Percentiles rank a stretch among this genome's conserved stretches.
phyloP scores from a whole-genome alignment of 1,139 yeast species.

The Zygosaccharomyces sapae region DNA sequence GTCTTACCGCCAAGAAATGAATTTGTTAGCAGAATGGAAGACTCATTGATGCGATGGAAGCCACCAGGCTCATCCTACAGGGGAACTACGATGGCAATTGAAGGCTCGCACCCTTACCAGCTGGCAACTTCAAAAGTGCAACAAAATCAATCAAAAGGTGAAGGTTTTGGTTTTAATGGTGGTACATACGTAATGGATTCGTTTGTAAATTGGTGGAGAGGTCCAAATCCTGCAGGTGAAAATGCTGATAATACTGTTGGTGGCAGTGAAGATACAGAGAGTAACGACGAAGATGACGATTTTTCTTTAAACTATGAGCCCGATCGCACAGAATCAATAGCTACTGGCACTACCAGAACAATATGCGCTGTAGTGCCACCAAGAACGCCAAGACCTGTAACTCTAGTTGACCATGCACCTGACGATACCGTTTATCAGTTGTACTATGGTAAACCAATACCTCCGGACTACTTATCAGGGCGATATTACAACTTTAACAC shows the following conservation, averaged over 20 bases:
- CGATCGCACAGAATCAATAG: background rate
- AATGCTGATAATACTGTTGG: background rate
- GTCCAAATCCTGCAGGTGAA: background rate
- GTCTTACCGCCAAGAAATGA: slow-evolving; percentile 31
- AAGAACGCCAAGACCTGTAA: slow-evolving; percentile 7
- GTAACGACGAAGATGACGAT: slow-evolving; percentile 8
- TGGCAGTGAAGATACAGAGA: slow-evolving; percentile 1
- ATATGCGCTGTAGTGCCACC: slow-evolving; percentile 8
- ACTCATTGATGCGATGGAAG: slow-evolving; percentile 49
- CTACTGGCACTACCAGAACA: slow-evolving; percentile 4
- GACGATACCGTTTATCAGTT: slow-evolving; percentile 12
- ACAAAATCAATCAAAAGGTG: background rate
- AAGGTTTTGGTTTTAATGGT: too few relatives aligned
- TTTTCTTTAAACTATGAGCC: slow-evolving; percentile 8
- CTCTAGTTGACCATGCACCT: slow-evolving; percentile 9
- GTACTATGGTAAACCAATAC: slow-evolving; percentile 13
- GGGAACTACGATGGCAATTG: slow-evolving; percentile 26
- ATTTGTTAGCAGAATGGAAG: slow-evolving; percentile 47
- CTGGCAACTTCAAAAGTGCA: slow-evolving; percentile 7
- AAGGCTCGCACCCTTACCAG: slow-evolving; percentile 31
- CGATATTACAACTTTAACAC: slow-evolving; percentile 2
- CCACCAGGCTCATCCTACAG: slow-evolving; percentile 44
- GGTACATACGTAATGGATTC: slow-evolving; percentile 2
- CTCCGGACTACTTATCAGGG: slow-evolving; percentile 11
- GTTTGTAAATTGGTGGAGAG: slow-evolving; percentile 13